These are phyloP conservation scores for Tolypocladium inflatum DNA, from an alignment of 2,329 filamentous ascomycete species.

Conservation along the genomic window DNA sequence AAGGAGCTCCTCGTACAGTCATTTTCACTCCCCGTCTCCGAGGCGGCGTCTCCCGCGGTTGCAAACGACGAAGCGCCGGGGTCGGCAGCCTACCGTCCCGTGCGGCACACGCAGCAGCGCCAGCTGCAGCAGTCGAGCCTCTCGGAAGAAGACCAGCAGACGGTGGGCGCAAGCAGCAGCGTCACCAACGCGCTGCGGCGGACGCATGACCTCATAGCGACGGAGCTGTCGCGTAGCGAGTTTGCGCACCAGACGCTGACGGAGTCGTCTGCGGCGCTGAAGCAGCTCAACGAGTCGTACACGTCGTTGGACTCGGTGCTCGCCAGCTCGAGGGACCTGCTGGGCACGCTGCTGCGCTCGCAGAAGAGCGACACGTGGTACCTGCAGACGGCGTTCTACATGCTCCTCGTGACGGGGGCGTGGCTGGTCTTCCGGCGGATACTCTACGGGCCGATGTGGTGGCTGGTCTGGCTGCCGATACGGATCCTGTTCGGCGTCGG, in stretches of 20 bases:
- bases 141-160: constrained; percentile 61
- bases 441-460: constrained; percentile 83
- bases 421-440: constrained; percentile 84
- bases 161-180: constrained; percentile 67
- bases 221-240: constrained; percentile 74
- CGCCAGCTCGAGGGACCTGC: constrained; percentile 60
- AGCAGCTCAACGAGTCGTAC: constrained; percentile 73
- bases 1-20: constrained; percentile 65
- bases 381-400: constrained; percentile 78
- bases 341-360: constrained; percentile 70
- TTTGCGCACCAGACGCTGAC: constrained; percentile 86
- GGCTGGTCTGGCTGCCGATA: constrained; percentile 78
- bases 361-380: constrained; percentile 99
- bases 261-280: constrained; percentile 75
- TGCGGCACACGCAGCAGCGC: constrained; percentile 18
- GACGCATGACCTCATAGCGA: constrained; percentile 78
- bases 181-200: constrained; percentile 76
- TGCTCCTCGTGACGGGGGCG: constrained; percentile 64
- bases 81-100: constrained; percentile 9
- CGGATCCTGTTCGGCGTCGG: constrained; percentile 53
- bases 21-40: constrained; percentile 37
- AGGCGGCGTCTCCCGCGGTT: constrained; percentile 18
- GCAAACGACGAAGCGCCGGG: constrained; percentile 12
- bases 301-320: constrained; percentile 69
- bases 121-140: constrained; percentile 26